Conservation (phyloP, 257 asterid genomes). For the Plantago ovata region DNA sequence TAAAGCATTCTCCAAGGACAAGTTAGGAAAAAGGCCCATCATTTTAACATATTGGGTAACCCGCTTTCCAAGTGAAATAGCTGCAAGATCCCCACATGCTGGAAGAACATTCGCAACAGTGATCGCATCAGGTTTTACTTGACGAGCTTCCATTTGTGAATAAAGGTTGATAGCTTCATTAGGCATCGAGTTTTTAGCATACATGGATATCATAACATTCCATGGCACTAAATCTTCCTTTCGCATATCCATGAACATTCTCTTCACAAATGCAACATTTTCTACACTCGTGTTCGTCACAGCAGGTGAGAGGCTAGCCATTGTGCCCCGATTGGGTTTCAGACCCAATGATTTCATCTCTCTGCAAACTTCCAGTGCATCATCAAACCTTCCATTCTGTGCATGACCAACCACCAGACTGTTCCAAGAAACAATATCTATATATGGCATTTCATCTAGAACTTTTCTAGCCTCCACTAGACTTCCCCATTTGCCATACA, state of each 20-base stretch:
- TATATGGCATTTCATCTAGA: slow-evolving; percentile 51
- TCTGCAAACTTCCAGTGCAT: slow-evolving; percentile 62
- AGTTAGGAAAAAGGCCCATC: slow-evolving; percentile 52
- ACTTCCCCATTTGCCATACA: slow-evolving; percentile 85
- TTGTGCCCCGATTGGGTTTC: slow-evolving; percentile 69
- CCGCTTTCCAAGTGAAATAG: slow-evolving; percentile 52
- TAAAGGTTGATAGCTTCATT: slow-evolving; percentile 61
- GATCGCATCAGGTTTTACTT: slow-evolving; percentile 55
- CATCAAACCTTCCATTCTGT: too few species aligned
- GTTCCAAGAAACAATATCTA: slow-evolving; percentile 85
- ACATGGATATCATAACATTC: slow-evolving; percentile 85
- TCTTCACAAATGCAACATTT: slow-evolving; percentile 55
- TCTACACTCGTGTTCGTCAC: slow-evolving; percentile 57
- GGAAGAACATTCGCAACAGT: slow-evolving; percentile 84
- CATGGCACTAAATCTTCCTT: slow-evolving; percentile 58
- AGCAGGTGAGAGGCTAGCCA: slow-evolving; percentile 97
- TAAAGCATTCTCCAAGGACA: slow-evolving; percentile 75
- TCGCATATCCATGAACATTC: slow-evolving; percentile 53
- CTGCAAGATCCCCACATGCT: slow-evolving; percentile 88
- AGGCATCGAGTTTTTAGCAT: slow-evolving; percentile 65
- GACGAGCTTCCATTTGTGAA: slow-evolving; percentile 50
- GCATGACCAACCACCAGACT: slow-evolving; percentile 75
- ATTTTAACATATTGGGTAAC: slow-evolving; percentile 48
- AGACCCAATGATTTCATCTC: slow-evolving; percentile 57
- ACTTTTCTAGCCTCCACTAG: slow-evolving; percentile 56